Evolutionary conservation across 495 filamentous ascomycete genomes (phyloP).

Genomic region (Penicillium roqueforti): DNA sequence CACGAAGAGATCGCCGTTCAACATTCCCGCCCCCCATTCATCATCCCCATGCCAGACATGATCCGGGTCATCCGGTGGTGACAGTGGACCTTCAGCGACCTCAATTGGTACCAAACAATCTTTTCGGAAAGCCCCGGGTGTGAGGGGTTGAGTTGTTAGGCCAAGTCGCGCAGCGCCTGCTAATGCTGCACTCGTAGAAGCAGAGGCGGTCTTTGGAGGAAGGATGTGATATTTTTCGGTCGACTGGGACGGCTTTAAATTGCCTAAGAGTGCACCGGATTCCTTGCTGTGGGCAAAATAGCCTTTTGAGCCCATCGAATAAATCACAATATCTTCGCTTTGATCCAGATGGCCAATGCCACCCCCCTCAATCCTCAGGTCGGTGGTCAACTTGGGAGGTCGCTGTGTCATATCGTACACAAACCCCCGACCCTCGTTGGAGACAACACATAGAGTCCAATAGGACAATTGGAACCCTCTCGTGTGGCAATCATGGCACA

Average conservation of each 20-base stretch:
- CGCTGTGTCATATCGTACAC: conserved; percentile 40
- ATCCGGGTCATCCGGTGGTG: conserved; percentile 21
- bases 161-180: conserved; percentile 20
- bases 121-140: conserved; percentile 15
- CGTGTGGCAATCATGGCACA: conserved; percentile 37
- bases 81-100: conserved; percentile 26
- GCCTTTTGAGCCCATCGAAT: conserved; percentile 35
- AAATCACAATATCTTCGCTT: conserved; percentile 34
- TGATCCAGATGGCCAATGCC: conserved; percentile 40
- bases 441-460: conserved; percentile 40
- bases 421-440: conserved; percentile 36
- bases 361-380: conserved; percentile 28
- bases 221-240: conserved; percentile 32
- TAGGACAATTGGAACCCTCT: conserved; percentile 40
- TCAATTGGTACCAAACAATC: conserved; percentile 26
- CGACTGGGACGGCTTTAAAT: conserved; percentile 26
- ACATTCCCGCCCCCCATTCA: conserved; percentile 42
- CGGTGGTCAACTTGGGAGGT: conserved; percentile 29
- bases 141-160: conserved; percentile 10
- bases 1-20: conserved; percentile 34
- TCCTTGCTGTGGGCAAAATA: conserved; percentile 35
- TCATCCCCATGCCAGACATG: conserved; percentile 30
- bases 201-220: conserved; percentile 17
- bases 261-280: conserved; percentile 27
- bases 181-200: conserved; percentile 15